A percentile compares a stretch with the other conserved stretches of the same genome.
These are phyloP conservation scores for Syncephalastrum racemosum DNA, from an alignment of 371 early-diverging fungal species.

Conservation along the genomic window DNA sequence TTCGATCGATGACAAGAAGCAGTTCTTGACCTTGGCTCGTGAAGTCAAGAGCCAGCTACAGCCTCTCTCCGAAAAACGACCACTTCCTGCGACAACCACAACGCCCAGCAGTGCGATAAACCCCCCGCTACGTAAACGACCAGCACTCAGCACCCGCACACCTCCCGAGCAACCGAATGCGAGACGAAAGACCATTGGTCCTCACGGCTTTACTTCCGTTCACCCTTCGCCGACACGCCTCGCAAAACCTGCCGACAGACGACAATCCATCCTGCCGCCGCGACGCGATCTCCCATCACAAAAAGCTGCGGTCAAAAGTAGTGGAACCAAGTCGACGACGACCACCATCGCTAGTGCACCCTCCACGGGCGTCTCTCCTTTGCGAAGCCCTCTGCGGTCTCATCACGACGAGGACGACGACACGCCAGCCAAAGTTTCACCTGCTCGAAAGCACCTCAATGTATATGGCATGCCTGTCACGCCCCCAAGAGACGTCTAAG, in stretches of 20 bases:
- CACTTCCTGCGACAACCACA: constrained; percentile 2
- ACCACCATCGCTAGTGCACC: no score
- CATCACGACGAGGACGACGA: not conserved
- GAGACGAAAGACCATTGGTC: constrained; percentile 22
- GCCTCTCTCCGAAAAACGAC: constrained; percentile 1
- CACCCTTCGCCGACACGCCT: constrained; percentile 7
- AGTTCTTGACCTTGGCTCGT: constrained; percentile 27
- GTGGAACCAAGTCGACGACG: no score
- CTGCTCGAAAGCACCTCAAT: constrained; percentile 2
- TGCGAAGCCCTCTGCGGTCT: not conserved
- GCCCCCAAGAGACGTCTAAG: constrained; percentile 16
- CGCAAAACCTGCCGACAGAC: constrained; percentile 9
- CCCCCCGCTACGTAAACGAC: constrained; percentile 12
- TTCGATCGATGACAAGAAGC: constrained; percentile 30
- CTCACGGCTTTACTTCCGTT: constrained; percentile 13
- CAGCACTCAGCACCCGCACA: constrained; percentile 4
- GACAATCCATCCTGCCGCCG: constrained; percentile 1
- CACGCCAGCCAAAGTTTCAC: constrained; percentile 1
- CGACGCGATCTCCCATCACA: not conserved
- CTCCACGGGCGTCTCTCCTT: not conserved
- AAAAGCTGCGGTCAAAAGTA: not conserved
- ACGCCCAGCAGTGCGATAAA: constrained; percentile 6
- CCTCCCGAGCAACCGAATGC: constrained; percentile 17
- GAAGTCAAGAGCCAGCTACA: constrained; percentile 19
- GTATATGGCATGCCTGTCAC: constrained; percentile 23